phyloP scores from a whole-genome alignment of 345 rosid species.

The Combretum micranthum region DNA sequence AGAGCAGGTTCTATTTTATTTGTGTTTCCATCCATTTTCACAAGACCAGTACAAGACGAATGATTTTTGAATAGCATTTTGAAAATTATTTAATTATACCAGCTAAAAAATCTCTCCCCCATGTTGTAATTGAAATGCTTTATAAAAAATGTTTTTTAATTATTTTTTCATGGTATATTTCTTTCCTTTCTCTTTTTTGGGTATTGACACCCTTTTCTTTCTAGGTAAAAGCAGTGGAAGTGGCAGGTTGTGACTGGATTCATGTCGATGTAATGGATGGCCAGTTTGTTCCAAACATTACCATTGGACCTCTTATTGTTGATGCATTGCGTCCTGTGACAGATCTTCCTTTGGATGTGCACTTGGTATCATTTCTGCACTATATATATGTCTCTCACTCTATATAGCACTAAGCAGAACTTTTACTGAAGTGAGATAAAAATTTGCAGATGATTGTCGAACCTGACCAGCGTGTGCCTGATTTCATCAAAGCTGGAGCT shows the following conservation, averaged over 20 bases:
- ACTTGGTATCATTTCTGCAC: slow-evolving; percentile 47
- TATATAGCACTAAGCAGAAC: background rate
- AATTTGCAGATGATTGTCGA: slow-evolving; percentile 85
- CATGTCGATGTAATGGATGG: slow-evolving; percentile 99
- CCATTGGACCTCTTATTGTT: slow-evolving; percentile 95
- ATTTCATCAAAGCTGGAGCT: slow-evolving; percentile 98
- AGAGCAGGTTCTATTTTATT: slow-evolving; percentile 53
- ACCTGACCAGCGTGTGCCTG: slow-evolving; percentile 87
- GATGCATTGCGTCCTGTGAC: slow-evolving; percentile 92
- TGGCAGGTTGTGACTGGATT: slow-evolving; percentile 96
- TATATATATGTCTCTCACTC: slow-evolving; percentile 7
- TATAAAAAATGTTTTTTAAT: background rate
- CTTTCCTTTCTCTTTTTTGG: background rate
- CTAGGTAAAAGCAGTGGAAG: slow-evolving; percentile 86
- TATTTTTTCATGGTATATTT: background rate
- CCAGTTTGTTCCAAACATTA: slow-evolving; percentile 95
- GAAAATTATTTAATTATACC: no score
- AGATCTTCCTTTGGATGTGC: slow-evolving; percentile 96
- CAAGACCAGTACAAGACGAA: no score
- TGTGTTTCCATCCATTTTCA: background rate
- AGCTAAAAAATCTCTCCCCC: no score
- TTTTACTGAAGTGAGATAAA: slow-evolving; percentile 11
- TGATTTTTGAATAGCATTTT: no score
- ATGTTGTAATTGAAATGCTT: no score
- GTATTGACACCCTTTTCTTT: slow-evolving; percentile 18